Evolutionary conservation across 805 yeast species (phyloP), one percentile per base, ranked within the genome.

Genomic region (Kodamaea lidongshanica): DNA sequence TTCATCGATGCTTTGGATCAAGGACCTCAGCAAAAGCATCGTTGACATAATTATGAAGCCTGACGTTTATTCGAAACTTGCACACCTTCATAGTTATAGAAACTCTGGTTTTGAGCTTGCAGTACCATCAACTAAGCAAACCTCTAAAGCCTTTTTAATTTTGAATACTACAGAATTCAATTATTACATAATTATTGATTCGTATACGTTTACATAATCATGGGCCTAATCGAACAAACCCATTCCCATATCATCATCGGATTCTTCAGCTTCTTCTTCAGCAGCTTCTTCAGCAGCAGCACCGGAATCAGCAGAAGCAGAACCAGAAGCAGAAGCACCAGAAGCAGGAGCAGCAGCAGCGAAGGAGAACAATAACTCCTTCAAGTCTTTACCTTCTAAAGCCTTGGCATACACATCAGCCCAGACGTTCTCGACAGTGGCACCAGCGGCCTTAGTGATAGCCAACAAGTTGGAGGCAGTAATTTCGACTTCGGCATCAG

Each of bases 401-500:
- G 94, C 95, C 73, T 82, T 82, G 56, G 95, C 83, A 72, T 69
- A 86, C 52, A 84, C 74, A 56, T 82, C 82, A 55, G 92, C 82
- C 89, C 89, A 84, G 72, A 83, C 75, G 57, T 67, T 37, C 39
- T 83, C 94, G 57, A 81, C 84, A 35, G 73, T 67, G 57, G 87
- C 77, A 63, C 85, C 83, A 51, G 95, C 95, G 52, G 94, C 84
- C 56, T 68, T 57, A 64, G 85, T 69, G 61, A 85, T 67, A 47
- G 92, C 65, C 57, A 76, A 65, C 53, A 85, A 72, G 75, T 84
- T 85, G 65, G 82, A 89, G 51, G 92, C 40, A 47, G 95, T 75
- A 78, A 92, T 77, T 69, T 88, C 96, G 60, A 86, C 72, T 59
- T 86, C 96, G 58, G 96, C 85, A 64, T 89, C 98, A 50, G 96